These are phyloP conservation scores for Ogataea pignaliae DNA, from an alignment of 805 yeast species.

Conservation along the genomic window DNA sequence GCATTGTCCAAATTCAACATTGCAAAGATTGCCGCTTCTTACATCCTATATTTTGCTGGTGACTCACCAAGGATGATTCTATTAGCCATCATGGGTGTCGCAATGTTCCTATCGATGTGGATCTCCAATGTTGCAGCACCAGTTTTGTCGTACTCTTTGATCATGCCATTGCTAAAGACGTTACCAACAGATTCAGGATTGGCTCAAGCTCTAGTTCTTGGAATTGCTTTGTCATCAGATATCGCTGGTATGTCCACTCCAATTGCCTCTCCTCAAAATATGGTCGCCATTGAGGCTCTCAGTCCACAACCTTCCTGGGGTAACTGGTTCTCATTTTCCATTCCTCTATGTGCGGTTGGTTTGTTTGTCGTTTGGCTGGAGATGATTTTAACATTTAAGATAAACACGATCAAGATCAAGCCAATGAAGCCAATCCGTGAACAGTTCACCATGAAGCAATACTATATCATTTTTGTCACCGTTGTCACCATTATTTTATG, in stretches of 20 bases:
- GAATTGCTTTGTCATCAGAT: constrained; percentile 47
- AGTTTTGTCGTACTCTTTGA: constrained; percentile 47
- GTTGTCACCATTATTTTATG: constrained; percentile 42
- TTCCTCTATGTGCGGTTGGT: constrained; percentile 41
- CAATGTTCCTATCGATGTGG: constrained; percentile 54
- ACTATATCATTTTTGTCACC: constrained; percentile 38
- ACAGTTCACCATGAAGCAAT: constrained; percentile 40
- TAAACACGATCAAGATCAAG: constrained; percentile 42
- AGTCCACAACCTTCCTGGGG: constrained; percentile 53
- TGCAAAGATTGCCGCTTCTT: constrained; percentile 46
- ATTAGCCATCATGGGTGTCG: constrained; percentile 46
- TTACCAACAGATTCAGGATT: constrained; percentile 32
- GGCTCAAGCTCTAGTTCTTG: constrained; percentile 27
- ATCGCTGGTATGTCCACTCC: constrained; percentile 55
- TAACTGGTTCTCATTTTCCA: constrained; percentile 49
- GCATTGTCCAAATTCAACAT: constrained; percentile 50
- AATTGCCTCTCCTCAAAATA: constrained; percentile 51
- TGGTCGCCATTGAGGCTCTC: constrained; percentile 50
- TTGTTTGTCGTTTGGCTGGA: constrained; percentile 40
- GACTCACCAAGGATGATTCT: constrained; percentile 45
- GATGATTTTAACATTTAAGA: constrained; percentile 53
- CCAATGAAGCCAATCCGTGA: constrained; percentile 44
- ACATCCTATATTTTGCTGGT: constrained; percentile 46
- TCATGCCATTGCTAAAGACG: constrained; percentile 43
- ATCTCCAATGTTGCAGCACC: constrained; percentile 56